Evolutionary conservation across 495 filamentous ascomycete genomes (phyloP), one percentile per base, ranked within the genome.

Genomic region (Penicillium turbatum): DNA sequence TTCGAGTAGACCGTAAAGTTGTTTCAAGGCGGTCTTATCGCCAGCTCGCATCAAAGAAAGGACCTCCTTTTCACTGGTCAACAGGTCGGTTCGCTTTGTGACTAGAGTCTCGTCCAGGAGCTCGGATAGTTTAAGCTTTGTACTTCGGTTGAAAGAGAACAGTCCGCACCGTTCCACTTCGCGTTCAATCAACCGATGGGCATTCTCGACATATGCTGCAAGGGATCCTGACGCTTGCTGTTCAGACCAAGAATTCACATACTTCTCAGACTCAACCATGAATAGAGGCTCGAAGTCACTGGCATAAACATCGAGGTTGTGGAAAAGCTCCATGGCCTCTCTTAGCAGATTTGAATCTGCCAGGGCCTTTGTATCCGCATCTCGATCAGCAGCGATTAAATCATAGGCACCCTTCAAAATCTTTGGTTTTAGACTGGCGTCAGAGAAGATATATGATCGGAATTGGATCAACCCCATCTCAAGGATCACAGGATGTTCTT

Each of bases 101-200:
- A 96, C 77, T 13, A 96, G 71, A 26, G 79, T 73, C 19, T 80
- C 68, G 54, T 95, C 87, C 15, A 95, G 78, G 16, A 85, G 69
- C 15, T 82, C 75, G 12, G 90, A 81, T 2, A 97, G 69, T 51
- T 84, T 81, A 53, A 88, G 79, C 65, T 88, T 88, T 0, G 95
- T 96, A 27, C 86, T 86, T 36, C 81, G 79, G 62, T 91, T 90
- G 44, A 97, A 81, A 54, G 86, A 84, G 65, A 87, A 97, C 11
- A 77, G 65, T 32, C 89, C 86, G 62, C 90, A 96, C 24, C 89
- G 81, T 16, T 74, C 68, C 43, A 83, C 77, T 68, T 97, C 93
- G 31, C 72, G 68, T 46, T 79, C 74, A 26, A 97, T 84, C 55
- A 93, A 73, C 13, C 66, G 64, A 19, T 82, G 77, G 46, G 85